Evolutionary conservation across 2,329 filamentous ascomycete species (phyloP), one percentile per base, ranked within the genome.

Genomic region (Colletotrichum cordylinicola): DNA sequence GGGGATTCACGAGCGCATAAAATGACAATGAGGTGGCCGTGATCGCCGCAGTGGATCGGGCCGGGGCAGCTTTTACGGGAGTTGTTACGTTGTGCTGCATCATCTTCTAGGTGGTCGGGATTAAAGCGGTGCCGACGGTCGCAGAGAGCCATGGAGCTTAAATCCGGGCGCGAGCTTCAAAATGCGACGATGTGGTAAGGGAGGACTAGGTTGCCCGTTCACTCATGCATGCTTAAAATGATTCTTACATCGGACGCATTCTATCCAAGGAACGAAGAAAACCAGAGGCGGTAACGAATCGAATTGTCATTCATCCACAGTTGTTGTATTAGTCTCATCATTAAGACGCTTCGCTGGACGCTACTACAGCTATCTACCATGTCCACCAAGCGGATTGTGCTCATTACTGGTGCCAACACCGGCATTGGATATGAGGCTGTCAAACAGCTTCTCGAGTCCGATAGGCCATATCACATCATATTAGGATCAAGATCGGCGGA

Each of bases 381-480:
- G 75, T 43, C 72, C 9, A 72, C 72, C 16, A 75, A 77, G 33
- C 67, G 72, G 10, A 84, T 90, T 75, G 81, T 92, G n/a, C 81
- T 93, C 58, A 87, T 93, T 77, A 93, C 91, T 3, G 91, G 92
- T 43, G 91, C 86, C 75, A 93, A 92, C 78, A 92, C 88, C 0
- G 91, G 91, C 18, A 87, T 94, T 24, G 92, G 92, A 4, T 89
- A 87, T 48, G 88, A 93, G 78, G 87, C 85, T 9, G 87, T 92
- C 66, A 91, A 89, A 76, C 88, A 90, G 2, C 83, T 93, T 1
- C 83, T 86, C 60, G 77, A 83, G 13, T 90, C 91, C 0, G 35
- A 80, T 1, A 83, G 82, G 10, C n/a, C 87, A 3, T 93, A 93
- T 80, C 85, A 88, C 10, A 86, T 94, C 72, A 80, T 93, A 29